Conservation (phyloP, 1,284 basidiomycete species). For the Rhodotorula mucilaginosa region DNA sequence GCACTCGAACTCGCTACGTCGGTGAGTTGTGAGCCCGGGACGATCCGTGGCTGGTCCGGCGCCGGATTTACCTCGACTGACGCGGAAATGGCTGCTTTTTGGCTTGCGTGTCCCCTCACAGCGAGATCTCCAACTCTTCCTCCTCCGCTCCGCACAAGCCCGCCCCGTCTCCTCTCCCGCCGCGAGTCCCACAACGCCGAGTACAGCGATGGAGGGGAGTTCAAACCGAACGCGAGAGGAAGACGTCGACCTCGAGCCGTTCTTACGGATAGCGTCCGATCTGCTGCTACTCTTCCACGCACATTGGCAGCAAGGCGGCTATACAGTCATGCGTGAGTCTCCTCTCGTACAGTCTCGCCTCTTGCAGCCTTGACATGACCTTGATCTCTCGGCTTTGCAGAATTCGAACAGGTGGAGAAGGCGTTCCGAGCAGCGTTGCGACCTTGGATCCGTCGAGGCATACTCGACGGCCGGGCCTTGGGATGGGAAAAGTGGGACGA, state of each 20-base stretch:
- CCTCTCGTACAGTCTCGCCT: neutral
- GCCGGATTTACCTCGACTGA: neutral
- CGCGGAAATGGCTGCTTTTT: too few relatives aligned
- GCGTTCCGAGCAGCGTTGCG: slow-evolving; percentile 27
- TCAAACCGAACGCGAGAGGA: neutral
- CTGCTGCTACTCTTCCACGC: slow-evolving; percentile 36
- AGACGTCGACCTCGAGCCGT: slow-evolving; percentile 10
- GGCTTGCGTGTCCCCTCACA: neutral
- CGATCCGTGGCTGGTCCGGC: too few relatives aligned
- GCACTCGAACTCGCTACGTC: slow-evolving; percentile 26
- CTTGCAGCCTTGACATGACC: too few relatives aligned
- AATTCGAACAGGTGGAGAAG: slow-evolving; percentile 30
- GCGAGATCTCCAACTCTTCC: slow-evolving; percentile 39
- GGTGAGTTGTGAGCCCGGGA: neutral
- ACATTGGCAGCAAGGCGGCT: slow-evolving; percentile 25
- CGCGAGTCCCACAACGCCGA: neutral
- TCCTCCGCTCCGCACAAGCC: slow-evolving; percentile 27
- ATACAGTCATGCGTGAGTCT: slow-evolving; percentile 35
- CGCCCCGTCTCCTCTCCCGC: neutral
- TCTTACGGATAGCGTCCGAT: slow-evolving; percentile 25
- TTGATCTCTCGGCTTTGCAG: neutral
- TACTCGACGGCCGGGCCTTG: slow-evolving; percentile 33
- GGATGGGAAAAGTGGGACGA: slow-evolving; percentile 32
- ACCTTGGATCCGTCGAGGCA: slow-evolving; percentile 35
- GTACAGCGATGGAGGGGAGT: neutral